phyloP scores from a whole-genome alignment of 2,329 filamentous ascomycete genomes.

The Penicillium decumbens region DNA sequence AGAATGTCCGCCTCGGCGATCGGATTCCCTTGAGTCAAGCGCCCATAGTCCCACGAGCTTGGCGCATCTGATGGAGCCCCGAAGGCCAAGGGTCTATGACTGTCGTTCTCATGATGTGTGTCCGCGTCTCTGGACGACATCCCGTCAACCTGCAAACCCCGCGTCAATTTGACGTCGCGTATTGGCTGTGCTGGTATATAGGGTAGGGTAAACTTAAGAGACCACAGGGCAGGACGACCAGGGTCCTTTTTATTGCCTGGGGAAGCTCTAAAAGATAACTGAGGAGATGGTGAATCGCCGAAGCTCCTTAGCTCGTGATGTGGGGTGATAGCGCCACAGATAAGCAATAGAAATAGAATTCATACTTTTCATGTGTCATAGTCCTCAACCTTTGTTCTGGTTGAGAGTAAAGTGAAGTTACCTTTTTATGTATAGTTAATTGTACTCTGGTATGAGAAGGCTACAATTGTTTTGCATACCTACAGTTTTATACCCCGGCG shows the following conservation, averaged over 20 bases:
- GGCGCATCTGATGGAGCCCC: slow-evolving; percentile 4
- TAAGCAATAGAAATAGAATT: slow-evolving; percentile 1
- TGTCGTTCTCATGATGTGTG: slow-evolving; percentile 3
- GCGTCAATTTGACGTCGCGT: neutral
- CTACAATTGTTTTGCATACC: neutral
- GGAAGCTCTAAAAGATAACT: slow-evolving; percentile 1
- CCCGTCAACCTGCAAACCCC: neutral
- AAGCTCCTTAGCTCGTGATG: slow-evolving; percentile 4
- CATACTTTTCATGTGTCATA: neutral
- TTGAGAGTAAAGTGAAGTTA: neutral
- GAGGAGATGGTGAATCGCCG: slow-evolving; percentile 2
- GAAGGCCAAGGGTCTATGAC: slow-evolving; percentile 6
- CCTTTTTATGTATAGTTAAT: neutral
- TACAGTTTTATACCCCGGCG: neutral
- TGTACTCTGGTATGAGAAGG: neutral
- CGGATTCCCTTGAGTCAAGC: slow-evolving; percentile 6
- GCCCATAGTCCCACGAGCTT: slow-evolving; percentile 17
- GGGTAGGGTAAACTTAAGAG: neutral
- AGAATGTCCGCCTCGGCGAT: slow-evolving; percentile 14
- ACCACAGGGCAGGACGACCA: neutral
- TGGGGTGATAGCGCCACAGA: slow-evolving; percentile 8
- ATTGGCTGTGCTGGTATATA: neutral
- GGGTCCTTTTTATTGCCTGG: neutral
- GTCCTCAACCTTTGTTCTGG: neutral
- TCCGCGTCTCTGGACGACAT: slow-evolving; percentile 4